Percentiles rank a stretch among this genome's conserved stretches.
Conservation (phyloP, 2,329 filamentous ascomycete species). For the Colletotrichum tropicale region DNA sequence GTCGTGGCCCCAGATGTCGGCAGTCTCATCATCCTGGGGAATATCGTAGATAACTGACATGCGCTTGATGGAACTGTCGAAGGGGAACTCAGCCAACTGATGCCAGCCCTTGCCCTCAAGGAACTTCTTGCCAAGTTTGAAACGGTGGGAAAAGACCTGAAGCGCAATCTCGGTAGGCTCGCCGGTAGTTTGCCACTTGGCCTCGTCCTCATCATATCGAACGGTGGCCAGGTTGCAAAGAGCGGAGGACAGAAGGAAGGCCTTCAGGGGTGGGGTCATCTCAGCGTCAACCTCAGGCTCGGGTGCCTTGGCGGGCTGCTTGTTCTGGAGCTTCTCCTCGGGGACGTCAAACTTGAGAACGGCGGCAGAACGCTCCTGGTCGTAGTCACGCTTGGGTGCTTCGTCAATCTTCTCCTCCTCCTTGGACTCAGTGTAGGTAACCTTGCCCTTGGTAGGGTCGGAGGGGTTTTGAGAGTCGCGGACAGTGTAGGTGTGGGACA, state of each 20-base stretch:
- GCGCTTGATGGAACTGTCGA: slow-evolving; percentile 78
- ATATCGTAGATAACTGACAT: slow-evolving; percentile 77
- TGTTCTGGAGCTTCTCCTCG: slow-evolving; percentile 53
- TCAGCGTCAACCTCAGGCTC: slow-evolving; percentile 41
- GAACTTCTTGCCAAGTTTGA: slow-evolving; percentile 61
- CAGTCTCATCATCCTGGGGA: slow-evolving; percentile 40
- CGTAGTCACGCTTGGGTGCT: slow-evolving; percentile 55
- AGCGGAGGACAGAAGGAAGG: slow-evolving; percentile 60
- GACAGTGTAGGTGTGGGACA: slow-evolving; percentile 62
- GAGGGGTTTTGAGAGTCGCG: slow-evolving; percentile 64
- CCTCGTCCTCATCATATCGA: slow-evolving; percentile 56
- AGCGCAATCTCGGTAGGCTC: slow-evolving; percentile 80
- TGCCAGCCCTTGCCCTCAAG: slow-evolving; percentile 62
- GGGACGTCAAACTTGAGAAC: slow-evolving; percentile 68
- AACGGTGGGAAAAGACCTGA: slow-evolving; percentile 75
- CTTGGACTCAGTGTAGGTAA: slow-evolving; percentile 48
- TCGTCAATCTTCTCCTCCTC: slow-evolving; percentile 36
- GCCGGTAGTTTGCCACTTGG: slow-evolving; percentile 69
- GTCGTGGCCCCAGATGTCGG: slow-evolving; percentile 40
- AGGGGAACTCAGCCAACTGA: slow-evolving; percentile 75
- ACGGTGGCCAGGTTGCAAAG: slow-evolving; percentile 71
- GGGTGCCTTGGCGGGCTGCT: slow-evolving; percentile 28
- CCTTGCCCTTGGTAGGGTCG: slow-evolving; percentile 63
- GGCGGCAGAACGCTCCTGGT: slow-evolving; percentile 63
- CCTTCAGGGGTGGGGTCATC: slow-evolving; percentile 53